phyloP scores from a whole-genome alignment of 768 basidiomycete species.

The Calocera cornea region DNA sequence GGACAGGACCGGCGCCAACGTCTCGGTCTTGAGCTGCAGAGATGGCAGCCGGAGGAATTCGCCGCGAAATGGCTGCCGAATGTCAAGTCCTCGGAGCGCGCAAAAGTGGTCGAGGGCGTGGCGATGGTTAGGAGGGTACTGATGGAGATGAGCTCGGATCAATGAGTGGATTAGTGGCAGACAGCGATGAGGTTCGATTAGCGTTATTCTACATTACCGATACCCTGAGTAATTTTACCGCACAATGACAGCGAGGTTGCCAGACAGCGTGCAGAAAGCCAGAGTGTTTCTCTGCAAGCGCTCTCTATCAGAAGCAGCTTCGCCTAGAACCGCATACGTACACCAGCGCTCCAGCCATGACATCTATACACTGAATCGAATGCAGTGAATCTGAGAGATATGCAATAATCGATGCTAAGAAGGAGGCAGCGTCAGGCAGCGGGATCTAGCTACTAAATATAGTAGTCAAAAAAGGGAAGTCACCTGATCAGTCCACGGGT shows the following conservation, averaged over 20 bases:
- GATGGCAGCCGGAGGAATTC: slow-evolving; percentile 2
- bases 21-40: neutral
- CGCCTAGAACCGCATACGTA: too few relatives aligned
- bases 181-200: neutral
- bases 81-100: neutral
- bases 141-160: neutral
- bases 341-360: too few relatives aligned
- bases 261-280: too few relatives aligned
- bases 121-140: neutral
- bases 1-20: neutral
- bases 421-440: too few relatives aligned
- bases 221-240: neutral
- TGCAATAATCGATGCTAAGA: too few relatives aligned
- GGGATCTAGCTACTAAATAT: neutral
- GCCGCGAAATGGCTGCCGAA: neutral
- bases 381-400: too few relatives aligned
- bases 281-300: too few relatives aligned
- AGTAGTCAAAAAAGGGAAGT: neutral
- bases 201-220: neutral
- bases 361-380: too few relatives aligned
- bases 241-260: too few relatives aligned
- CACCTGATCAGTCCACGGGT: neutral
- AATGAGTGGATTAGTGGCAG: neutral
- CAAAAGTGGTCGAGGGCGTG: neutral
- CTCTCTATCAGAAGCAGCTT: too few relatives aligned